Base-by-base conservation (phyloP, 768 basidiomycete genomes). In the Mycena rebaudengoi region DNA sequence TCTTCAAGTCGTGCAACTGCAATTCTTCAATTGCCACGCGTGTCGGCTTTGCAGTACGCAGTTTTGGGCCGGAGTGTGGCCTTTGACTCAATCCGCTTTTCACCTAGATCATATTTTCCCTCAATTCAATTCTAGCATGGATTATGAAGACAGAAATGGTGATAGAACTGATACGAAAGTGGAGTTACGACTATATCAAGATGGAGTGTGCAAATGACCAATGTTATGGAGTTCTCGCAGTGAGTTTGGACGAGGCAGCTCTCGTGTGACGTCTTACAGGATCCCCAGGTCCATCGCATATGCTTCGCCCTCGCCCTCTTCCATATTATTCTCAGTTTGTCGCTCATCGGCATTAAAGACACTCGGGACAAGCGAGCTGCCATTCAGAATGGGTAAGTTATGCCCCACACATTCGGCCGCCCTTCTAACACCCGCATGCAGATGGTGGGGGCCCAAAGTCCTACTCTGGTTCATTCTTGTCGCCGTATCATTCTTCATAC, bases 391-490 rank as follows among this genome's bases (percentile, higher is more conserved):
- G 98, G 97, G 94, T 96, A 75, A 68, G 83, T 67, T 6, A 49
- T 20, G 12, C 30, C 14, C 40, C 25, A 67, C 14, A 49, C 25
- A 46, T 46, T 21, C 20, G 30, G 16, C 7, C 58, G 29, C 35
- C 51, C 11, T 26, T n/a, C 41, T 40, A 8, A 55, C 35, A 58
- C 65, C 53, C 41, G 53, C 61, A 14, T 33, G 29, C 26, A 18
- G 68, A 97, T 99, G 96, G 96, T 99, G 98, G 98, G 98, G 98
- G 23, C 97, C 96, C 3, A 99, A 99, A 74, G 89, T 94, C 51
- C 83, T 98, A 10, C 81, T 92, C 10, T 99, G 96, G 94, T 74
- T 98, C 33, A 70, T 95, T 64, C 86, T 99, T 60, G 81, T 95
- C 46, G 84, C 84, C 65, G 77, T 91, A 23, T 91, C 93, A 1